Conservation (phyloP, 1,139 yeast species). For the Yamadazyma atmosphaerica region DNA sequence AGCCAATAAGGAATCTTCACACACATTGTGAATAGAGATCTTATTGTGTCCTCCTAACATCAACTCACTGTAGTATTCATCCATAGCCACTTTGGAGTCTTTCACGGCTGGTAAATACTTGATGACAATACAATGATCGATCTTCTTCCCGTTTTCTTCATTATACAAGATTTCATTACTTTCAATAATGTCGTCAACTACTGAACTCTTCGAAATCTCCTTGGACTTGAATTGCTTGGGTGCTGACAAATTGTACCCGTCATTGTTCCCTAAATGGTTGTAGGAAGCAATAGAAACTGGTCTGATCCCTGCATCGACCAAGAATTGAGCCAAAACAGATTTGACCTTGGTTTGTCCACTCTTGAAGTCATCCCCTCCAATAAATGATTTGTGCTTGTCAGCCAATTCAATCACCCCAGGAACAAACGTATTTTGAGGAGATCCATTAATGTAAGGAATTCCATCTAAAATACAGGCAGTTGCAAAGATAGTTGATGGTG, state of each 20-base stretch:
- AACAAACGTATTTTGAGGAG: conserved; percentile 96
- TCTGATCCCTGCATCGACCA: conserved; percentile 96
- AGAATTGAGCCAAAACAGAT: conserved; percentile 91
- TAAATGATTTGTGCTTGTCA: conserved; percentile 70
- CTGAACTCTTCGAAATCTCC: conserved; percentile 91
- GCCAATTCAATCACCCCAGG: conserved; percentile 94
- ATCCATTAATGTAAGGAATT: conserved; percentile 90
- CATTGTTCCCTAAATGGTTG: conserved; percentile 96
- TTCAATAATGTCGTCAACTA: conserved; percentile 91
- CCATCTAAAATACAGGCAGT: conserved; percentile 88
- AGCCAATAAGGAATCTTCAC: conserved; percentile 94
- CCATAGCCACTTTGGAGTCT: conserved; percentile 97
- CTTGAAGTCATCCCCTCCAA: conserved; percentile 98
- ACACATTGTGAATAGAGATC: conserved; percentile 89
- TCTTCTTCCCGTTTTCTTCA: conserved; percentile 71
- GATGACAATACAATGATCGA: conserved; percentile 95
- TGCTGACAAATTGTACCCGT: conserved; percentile 88
- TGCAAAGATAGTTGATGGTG: conserved; percentile 91
- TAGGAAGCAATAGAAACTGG: conserved; percentile 93
- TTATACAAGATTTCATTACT: conserved; percentile 86
- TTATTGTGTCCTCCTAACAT: conserved; percentile 98
- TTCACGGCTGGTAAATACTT: conserved; percentile 94
- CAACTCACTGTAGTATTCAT: conserved; percentile 93
- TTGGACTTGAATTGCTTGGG: conserved; percentile 93
- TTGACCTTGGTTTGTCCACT: conserved; percentile 95